Evolutionary conservation across 768 basidiomycete species (phyloP).

Genomic region (Tephrocybe rancida): DNA sequence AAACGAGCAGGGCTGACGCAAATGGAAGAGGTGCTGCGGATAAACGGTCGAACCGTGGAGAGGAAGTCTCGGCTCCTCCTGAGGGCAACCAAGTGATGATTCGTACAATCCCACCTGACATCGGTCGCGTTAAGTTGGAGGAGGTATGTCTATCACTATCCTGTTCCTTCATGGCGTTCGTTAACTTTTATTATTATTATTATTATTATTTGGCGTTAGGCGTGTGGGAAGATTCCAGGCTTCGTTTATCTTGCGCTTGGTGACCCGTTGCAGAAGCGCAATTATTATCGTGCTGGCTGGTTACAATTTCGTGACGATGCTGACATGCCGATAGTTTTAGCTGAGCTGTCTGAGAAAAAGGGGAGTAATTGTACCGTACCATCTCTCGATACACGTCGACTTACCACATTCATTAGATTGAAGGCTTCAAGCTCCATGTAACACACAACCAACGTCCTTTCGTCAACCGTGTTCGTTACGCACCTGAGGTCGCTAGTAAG

Average conservation of each 20-base stretch:
- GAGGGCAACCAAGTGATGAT: constrained; percentile 95
- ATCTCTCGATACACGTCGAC: neutral
- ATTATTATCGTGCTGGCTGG: constrained; percentile 96
- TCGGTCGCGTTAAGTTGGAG: constrained; percentile 87
- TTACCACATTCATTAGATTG: constrained; percentile 60
- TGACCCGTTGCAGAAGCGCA: constrained; percentile 90
- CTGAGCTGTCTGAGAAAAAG: constrained; percentile 83
- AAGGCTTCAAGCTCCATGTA: constrained; percentile 93
- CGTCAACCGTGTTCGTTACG: constrained; percentile 73
- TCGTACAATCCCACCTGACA: constrained; percentile 92
- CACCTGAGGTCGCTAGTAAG: constrained; percentile 81
- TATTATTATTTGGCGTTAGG: constrained; percentile 47
- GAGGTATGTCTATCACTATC: constrained; percentile 53
- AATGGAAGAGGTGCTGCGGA: constrained; percentile 57
- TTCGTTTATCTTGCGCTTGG: constrained; percentile 89
- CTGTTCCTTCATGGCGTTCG: neutral
- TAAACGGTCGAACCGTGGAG: constrained; percentile 58
- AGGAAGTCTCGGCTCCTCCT: constrained; percentile 71
- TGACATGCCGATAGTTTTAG: constrained; percentile 75
- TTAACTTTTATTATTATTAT: too few relatives aligned
- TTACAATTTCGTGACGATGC: constrained; percentile 83
- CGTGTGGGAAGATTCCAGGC: constrained; percentile 74
- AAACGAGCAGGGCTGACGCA: constrained; percentile 51
- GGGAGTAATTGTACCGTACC: constrained; percentile 38
- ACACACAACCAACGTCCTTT: constrained; percentile 80